Evolutionary conservation across 306 rosid genomes (phyloP).

Genomic region (Prosopis cineraria): DNA sequence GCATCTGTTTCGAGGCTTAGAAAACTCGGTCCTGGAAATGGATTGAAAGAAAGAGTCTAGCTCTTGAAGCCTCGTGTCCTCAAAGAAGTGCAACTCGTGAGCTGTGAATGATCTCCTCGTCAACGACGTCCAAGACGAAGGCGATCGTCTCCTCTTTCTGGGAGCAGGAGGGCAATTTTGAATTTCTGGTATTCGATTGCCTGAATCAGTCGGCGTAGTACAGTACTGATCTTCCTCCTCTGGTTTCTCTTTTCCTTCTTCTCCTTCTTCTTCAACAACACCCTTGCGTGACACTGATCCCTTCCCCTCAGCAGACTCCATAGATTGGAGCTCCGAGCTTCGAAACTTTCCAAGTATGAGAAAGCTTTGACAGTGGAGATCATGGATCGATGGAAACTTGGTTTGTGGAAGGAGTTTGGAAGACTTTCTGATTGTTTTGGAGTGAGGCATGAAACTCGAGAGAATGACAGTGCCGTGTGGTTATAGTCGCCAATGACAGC

Average conservation of each 20-base stretch:
- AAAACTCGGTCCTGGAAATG: not conserved
- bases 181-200: conserved; percentile 40
- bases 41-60: conserved; percentile 62
- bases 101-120: conserved; percentile 42
- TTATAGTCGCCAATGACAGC: conserved; percentile 2
- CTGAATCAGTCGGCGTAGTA: conserved; percentile 52
- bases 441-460: conserved; percentile 35
- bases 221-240: conserved; percentile 32
- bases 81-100: conserved; percentile 38
- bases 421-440: conserved; percentile 35
- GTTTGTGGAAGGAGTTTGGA: not conserved
- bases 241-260: not conserved
- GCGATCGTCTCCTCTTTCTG: conserved; percentile 40
- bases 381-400: not conserved
- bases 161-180: conserved; percentile 60
- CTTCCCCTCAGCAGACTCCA: conserved; percentile 14
- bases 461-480: conserved; percentile 42
- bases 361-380: not conserved
- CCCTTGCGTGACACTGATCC: conserved; percentile 3
- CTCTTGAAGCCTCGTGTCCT: conserved; percentile 44
- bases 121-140: not conserved
- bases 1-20: conserved; percentile 48
- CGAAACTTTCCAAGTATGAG: not conserved
- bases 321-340: not conserved
- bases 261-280: conserved; percentile 3